A percentile compares a stretch with the other conserved stretches of the same genome.
phyloP scores from a whole-genome alignment of 371 early-diverging fungal species.

The Circinella umbellata region DNA sequence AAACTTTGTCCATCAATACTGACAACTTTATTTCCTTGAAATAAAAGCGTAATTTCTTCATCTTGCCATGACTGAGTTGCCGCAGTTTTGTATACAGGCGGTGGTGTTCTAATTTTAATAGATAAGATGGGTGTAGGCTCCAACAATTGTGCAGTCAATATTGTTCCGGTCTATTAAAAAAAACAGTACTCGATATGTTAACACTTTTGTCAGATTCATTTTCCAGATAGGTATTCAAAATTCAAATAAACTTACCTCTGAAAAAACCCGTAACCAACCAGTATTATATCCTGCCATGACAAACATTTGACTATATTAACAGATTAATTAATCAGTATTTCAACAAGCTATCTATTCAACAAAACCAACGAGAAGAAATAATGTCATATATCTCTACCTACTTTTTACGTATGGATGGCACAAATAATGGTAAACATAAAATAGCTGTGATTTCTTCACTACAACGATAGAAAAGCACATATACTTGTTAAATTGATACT shows the following conservation, averaged over 20 bases:
- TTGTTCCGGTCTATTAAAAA: slow-evolving; percentile 44
- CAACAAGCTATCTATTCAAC: background rate
- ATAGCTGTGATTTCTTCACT: slow-evolving; percentile 63
- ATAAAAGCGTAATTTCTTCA: slow-evolving; percentile 64
- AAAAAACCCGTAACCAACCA: slow-evolving; percentile 67
- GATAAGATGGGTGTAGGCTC: slow-evolving; percentile 55
- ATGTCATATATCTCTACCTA: slow-evolving; percentile 18
- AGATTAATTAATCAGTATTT: background rate
- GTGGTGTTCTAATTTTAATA: slow-evolving; percentile 59
- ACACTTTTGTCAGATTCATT: background rate
- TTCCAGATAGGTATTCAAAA: background rate
- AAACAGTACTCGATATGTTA: background rate
- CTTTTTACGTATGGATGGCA: slow-evolving; percentile 59
- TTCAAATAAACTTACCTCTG: slow-evolving; percentile 41
- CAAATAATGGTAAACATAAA: slow-evolving; percentile 61
- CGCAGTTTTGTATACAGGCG: slow-evolving; percentile 38
- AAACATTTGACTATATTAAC: slow-evolving; percentile 54
- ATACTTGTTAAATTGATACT: background rate
- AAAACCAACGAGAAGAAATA: background rate
- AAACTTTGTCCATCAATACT: slow-evolving; percentile 67
- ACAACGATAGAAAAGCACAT: background rate
- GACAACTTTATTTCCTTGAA: slow-evolving; percentile 55
- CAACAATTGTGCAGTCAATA: slow-evolving; percentile 61
- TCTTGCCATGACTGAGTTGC: slow-evolving; percentile 42
- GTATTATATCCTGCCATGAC: slow-evolving; percentile 65